Conservation (phyloP, 768 basidiomycete species). For the Coprinopsis strossmayeri region DNA sequence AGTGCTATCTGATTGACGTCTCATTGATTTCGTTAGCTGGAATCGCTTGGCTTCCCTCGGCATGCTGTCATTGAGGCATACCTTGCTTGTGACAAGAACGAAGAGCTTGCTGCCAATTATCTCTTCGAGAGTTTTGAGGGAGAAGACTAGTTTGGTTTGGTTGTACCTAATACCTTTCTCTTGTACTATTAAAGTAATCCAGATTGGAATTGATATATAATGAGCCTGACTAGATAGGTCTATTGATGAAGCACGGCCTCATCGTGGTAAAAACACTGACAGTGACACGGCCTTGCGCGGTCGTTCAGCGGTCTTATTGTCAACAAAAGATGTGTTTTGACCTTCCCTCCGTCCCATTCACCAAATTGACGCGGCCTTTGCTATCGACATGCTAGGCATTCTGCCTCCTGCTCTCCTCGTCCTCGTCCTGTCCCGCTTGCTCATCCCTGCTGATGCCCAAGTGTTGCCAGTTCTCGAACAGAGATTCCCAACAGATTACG, state of each 20-base stretch:
- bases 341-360: not conserved
- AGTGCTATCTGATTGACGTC: not conserved
- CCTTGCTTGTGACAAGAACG: conserved; percentile 93
- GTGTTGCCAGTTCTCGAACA: not conserved
- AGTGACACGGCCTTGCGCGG: not conserved
- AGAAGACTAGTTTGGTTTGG: conserved; percentile 20
- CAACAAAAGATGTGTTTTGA: not conserved
- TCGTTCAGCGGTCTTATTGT: not conserved
- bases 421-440: not conserved
- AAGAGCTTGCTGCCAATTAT: conserved; percentile 93
- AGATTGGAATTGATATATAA: no score
- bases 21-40: conserved; percentile 53
- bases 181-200: not conserved
- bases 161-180: not conserved
- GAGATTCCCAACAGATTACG: conserved; percentile 39
- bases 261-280: not conserved
- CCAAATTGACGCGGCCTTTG: not conserved
- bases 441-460: not conserved
- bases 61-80: conserved; percentile 84
- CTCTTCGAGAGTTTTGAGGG: conserved; percentile 70
- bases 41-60: conserved; percentile 82
- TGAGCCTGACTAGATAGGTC: no score
- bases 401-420: not conserved
- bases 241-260: no score
- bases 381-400: not conserved